Evolutionary conservation across 1,139 yeast genomes (phyloP).

Genomic region (Candida labiduridarum): DNA sequence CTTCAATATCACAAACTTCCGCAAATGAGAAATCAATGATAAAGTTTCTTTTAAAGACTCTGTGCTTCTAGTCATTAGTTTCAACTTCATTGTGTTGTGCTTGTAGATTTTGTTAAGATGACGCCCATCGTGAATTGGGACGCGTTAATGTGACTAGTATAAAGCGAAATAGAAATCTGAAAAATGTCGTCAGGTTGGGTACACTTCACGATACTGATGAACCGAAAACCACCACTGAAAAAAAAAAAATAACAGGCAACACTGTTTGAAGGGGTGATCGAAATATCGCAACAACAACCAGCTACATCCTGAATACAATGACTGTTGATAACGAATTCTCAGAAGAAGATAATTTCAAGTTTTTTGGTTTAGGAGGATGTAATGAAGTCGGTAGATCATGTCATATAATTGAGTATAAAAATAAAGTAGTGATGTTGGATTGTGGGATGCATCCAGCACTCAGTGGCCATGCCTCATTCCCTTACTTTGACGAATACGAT

Average conservation of each 20-base stretch:
- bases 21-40: conserved; percentile 30
- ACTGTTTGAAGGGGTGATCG: neutral
- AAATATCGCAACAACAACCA: neutral
- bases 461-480: conserved; percentile 86
- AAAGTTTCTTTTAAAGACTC: conserved; percentile 34
- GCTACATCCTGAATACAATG: conserved; percentile 6
- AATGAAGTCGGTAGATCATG: conserved; percentile 97
- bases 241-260: neutral
- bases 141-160: neutral
- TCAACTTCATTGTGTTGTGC: conserved; percentile 31
- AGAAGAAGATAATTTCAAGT: conserved; percentile 55
- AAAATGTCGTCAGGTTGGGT: neutral
- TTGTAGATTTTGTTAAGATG: neutral
- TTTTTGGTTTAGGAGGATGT: conserved; percentile 99
- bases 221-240: neutral
- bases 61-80: conserved; percentile 32
- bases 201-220: neutral
- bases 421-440: conserved; percentile 95
- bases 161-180: neutral
- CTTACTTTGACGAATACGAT: conserved; percentile 94
- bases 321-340: conserved; percentile 12
- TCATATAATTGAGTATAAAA: conserved; percentile 88
- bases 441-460: conserved; percentile 98
- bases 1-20: conserved; percentile 40
- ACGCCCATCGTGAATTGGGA: neutral